phyloP scores from a whole-genome alignment of 306 rosid species.

The Lathyrus sativus region DNA sequence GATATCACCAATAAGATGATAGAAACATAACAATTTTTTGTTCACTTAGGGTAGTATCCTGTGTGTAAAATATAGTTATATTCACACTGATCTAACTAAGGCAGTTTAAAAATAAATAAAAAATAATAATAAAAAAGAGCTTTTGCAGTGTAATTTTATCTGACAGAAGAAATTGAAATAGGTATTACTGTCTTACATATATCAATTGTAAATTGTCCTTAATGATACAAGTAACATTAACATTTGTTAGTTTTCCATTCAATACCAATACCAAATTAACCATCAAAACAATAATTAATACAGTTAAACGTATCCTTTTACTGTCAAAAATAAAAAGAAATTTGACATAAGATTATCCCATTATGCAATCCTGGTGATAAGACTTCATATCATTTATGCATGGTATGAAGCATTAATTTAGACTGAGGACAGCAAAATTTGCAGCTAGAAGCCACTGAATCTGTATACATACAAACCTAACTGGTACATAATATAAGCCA shows the following conservation, averaged over 20 bases:
- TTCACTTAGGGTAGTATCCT: background rate
- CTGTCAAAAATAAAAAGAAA: too few species aligned
- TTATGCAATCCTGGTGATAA: background rate
- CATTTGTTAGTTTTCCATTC: too few species aligned
- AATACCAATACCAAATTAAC: too few species aligned
- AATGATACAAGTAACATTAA: too few species aligned
- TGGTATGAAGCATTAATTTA: background rate
- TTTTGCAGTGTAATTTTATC: background rate
- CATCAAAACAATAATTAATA: too few species aligned
- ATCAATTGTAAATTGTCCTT: background rate
- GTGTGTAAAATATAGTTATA: background rate
- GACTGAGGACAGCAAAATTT: background rate
- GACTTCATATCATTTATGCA: background rate
- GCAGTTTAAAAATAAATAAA: too few species aligned
- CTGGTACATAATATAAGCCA: background rate
- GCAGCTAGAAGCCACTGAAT: conserved; percentile 4
- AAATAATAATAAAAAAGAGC: background rate
- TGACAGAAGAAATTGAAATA: background rate
- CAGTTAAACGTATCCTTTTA: too few species aligned
- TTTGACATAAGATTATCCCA: too few species aligned
- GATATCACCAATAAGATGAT: conserved; percentile 65
- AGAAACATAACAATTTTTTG: conserved; percentile 22
- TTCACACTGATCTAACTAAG: background rate
- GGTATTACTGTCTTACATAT: background rate
- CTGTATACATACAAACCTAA: background rate